phyloP scores from a whole-genome alignment of 176 grass and related monocot species.

The Dendrocalamus sinicus region DNA sequence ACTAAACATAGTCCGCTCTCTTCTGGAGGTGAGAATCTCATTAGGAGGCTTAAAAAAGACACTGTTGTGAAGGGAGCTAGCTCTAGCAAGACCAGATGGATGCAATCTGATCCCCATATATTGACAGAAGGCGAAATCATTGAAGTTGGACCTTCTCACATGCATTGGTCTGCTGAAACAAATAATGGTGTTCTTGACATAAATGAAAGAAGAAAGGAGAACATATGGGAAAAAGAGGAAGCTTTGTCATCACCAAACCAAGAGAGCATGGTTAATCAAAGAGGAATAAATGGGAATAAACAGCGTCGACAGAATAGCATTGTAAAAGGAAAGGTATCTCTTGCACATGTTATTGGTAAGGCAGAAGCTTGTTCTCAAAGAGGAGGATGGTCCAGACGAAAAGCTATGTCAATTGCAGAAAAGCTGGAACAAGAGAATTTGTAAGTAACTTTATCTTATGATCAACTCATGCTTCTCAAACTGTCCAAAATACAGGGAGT shows the following conservation, averaged over 20 bases:
- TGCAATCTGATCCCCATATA: slow-evolving; percentile 80
- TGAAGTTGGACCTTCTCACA: slow-evolving; percentile 63
- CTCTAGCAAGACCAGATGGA: slow-evolving; percentile 62
- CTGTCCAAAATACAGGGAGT: neutral
- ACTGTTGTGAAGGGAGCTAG: slow-evolving; percentile 53
- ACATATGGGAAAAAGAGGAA: slow-evolving; percentile 48
- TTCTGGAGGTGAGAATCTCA: slow-evolving; percentile 65
- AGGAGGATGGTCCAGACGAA: slow-evolving; percentile 75
- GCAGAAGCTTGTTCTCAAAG: slow-evolving; percentile 71
- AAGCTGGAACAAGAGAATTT: slow-evolving; percentile 96
- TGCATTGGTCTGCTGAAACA: slow-evolving; percentile 47
- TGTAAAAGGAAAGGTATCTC: slow-evolving; percentile 73
- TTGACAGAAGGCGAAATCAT: slow-evolving; percentile 94
- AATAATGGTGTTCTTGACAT: slow-evolving; percentile 38
- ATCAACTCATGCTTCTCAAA: slow-evolving; percentile 33
- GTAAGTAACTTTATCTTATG: slow-evolving; percentile 64
- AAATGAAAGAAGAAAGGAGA: slow-evolving; percentile 50
- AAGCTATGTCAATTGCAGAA: slow-evolving; percentile 85
- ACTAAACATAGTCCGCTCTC: slow-evolving; percentile 62
- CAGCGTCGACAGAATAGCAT: slow-evolving; percentile 62
- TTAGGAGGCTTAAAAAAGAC: slow-evolving; percentile 55
- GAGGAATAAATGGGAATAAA: slow-evolving; percentile 55
- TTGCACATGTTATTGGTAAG: slow-evolving; percentile 85
- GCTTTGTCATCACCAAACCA: slow-evolving; percentile 58
- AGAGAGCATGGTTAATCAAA: slow-evolving; percentile 37